phyloP scores from a whole-genome alignment of 352 stramenopile genomes.

The Phytophthora rubi region DNA sequence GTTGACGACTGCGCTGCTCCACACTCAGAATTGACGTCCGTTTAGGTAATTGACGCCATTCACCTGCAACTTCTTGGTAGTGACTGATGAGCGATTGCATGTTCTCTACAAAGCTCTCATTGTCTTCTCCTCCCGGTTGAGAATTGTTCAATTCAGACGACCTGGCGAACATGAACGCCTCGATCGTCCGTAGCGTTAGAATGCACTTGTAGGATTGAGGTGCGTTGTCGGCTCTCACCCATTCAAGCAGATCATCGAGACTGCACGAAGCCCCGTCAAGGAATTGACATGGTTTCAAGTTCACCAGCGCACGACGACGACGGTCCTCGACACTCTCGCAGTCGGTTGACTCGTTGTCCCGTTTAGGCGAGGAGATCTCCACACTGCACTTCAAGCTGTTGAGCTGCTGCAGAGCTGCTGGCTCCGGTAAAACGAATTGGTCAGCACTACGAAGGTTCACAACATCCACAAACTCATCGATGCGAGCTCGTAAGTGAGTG shows the following conservation, averaged over 20 bases:
- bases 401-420: slow-evolving; percentile 11
- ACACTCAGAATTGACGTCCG: slow-evolving; percentile 28
- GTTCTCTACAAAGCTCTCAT: slow-evolving; percentile 4
- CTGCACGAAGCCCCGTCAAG: slow-evolving; percentile 22
- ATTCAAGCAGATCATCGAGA: slow-evolving; percentile 15
- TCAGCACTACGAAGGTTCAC: slow-evolving; percentile 18
- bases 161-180: slow-evolving; percentile 37
- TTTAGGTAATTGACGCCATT: slow-evolving; percentile 26
- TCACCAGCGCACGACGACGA: slow-evolving; percentile 20
- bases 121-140: not conserved
- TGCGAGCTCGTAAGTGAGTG: slow-evolving; percentile 1
- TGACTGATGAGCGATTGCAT: slow-evolving; percentile 17
- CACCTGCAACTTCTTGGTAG: slow-evolving; percentile 14
- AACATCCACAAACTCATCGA: slow-evolving; percentile 27
- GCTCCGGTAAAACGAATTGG: slow-evolving; percentile 11
- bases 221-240: slow-evolving; percentile 12
- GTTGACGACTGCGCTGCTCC: slow-evolving; percentile 46
- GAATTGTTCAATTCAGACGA: not conserved
- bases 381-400: slow-evolving; percentile 9
- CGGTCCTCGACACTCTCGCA: slow-evolving; percentile 19
- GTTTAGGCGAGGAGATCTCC: slow-evolving; percentile 11
- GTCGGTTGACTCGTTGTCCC: not conserved
- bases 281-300: slow-evolving; percentile 23
- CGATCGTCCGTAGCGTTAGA: slow-evolving; percentile 35
- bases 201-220: slow-evolving; percentile 21